These are phyloP conservation scores for Chrysochromulina tobinii DNA, from an alignment of 78 protist genomes.

Conservation along the genomic window DNA sequence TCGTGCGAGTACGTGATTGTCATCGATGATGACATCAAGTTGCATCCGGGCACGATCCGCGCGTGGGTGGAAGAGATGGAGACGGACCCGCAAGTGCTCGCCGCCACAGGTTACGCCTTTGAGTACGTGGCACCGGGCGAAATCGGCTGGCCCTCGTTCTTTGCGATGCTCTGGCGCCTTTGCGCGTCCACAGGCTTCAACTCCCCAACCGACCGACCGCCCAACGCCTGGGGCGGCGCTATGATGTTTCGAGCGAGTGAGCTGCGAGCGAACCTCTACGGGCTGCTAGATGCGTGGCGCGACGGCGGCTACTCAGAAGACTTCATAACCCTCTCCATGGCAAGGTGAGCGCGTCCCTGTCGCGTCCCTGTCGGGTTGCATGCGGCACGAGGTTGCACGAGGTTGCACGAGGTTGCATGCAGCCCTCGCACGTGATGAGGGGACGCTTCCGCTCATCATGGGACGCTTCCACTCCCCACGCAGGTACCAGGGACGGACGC, in stretches of 20 bases:
- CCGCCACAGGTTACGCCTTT: constrained; percentile 28
- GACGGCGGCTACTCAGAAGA: constrained; percentile 56
- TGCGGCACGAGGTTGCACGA: too few relatives aligned
- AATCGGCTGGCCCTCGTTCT: too few relatives aligned
- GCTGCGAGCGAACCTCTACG: neutral
- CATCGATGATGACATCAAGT: constrained; percentile 49
- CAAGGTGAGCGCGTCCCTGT: neutral
- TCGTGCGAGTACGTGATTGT: neutral
- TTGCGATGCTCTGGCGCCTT: too few relatives aligned
- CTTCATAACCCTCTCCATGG: neutral
- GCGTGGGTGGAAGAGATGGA: neutral
- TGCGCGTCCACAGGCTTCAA: too few relatives aligned
- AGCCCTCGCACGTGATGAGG: too few relatives aligned
- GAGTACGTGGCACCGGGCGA: neutral
- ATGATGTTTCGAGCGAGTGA: neutral
- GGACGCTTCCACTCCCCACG: too few relatives aligned
- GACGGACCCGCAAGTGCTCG: neutral
- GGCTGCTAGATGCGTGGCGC: constrained; percentile 44
- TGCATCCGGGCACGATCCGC: neutral
- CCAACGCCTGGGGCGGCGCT: constrained; percentile 49
- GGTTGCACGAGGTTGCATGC: too few relatives aligned
- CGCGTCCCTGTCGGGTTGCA: too few relatives aligned
- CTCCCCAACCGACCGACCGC: neutral
- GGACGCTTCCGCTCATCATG: too few relatives aligned
- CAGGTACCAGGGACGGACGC: neutral